These are phyloP conservation scores for Saccharomycopsis sp. DNA, from an alignment of 805 yeast species.

Conservation along the genomic window DNA sequence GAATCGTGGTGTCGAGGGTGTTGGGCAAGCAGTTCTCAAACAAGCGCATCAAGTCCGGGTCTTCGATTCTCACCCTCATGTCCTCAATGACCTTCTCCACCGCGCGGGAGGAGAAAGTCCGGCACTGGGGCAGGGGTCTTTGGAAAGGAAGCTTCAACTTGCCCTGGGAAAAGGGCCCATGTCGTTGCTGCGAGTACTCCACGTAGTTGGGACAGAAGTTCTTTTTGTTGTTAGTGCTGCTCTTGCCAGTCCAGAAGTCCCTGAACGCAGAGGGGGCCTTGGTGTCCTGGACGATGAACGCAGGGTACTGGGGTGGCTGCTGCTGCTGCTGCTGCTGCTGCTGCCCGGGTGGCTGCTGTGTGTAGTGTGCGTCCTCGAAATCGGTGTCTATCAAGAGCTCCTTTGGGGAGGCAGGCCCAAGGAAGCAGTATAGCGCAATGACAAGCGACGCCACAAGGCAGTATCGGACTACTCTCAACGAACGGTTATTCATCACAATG, in stretches of 20 bases:
- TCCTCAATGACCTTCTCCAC: constrained; percentile 55
- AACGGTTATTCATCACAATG: too few relatives aligned
- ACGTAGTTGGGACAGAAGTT: constrained; percentile 51
- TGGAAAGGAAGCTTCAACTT: constrained; percentile 52
- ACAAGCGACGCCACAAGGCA: too few relatives aligned
- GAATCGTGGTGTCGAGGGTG: constrained; percentile 77
- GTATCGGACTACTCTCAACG: too few relatives aligned
- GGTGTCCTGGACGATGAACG: too few relatives aligned
- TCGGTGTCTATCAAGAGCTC: too few relatives aligned
- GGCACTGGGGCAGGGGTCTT: constrained; percentile 64
- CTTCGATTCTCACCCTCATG: constrained; percentile 39
- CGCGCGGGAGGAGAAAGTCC: constrained; percentile 57
- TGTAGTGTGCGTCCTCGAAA: neutral
- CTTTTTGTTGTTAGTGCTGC: neutral
- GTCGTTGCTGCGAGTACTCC: constrained; percentile 45
- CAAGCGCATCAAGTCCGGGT: constrained; percentile 61
- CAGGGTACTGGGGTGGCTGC: too few relatives aligned
- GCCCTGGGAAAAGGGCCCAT: constrained; percentile 53
- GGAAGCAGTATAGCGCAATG: too few relatives aligned
- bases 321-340: neutral
- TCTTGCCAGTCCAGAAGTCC: neutral
- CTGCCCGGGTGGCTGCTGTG: neutral
- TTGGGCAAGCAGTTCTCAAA: constrained; percentile 82
- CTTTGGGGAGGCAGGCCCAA: too few relatives aligned
- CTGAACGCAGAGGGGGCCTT: too few relatives aligned